Conservation (phyloP, 1,139 yeast species). For the Diutina sp. region DNA sequence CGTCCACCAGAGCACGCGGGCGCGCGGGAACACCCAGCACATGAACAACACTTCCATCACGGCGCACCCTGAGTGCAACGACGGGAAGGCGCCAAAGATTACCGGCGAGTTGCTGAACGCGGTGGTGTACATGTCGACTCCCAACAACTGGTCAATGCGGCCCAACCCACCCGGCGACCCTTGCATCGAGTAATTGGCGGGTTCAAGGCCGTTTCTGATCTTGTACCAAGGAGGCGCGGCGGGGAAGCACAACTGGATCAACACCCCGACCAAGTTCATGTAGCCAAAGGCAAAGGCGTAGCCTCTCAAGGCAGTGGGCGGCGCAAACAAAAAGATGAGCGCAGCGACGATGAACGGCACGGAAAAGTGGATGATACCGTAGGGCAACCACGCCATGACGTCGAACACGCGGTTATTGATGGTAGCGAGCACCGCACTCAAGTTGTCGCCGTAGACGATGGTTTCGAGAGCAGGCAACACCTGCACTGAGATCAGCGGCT, state of each 20-base stretch:
- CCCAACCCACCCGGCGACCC: conserved; percentile 97
- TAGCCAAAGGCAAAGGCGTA: conserved; percentile 97
- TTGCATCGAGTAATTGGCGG: conserved; percentile 84
- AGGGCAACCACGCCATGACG: conserved; percentile 89
- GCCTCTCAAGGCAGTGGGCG: conserved; percentile 78
- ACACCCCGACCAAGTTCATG: conserved; percentile 84
- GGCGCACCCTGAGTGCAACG: conserved; percentile 87
- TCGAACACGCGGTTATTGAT: conserved; percentile 58
- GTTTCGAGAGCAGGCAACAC: conserved; percentile 92
- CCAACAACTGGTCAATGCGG: conserved; percentile 71
- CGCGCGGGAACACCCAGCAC: conserved; percentile 67
- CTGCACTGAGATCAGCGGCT: conserved; percentile 85
- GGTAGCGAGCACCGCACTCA: conserved; percentile 77
- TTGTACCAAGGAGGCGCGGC: conserved; percentile 99
- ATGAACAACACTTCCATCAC: conserved; percentile 86
- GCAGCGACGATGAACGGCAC: conserved; percentile 83
- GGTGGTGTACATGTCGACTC: conserved; percentile 77
- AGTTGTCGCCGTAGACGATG: conserved; percentile 84
- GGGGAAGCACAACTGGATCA: conserved; percentile 71
- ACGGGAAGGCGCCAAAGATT: conserved; percentile 97
- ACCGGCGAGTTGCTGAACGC: conserved; percentile 83
- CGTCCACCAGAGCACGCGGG: conserved; percentile 47
- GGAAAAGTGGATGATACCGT: conserved; percentile 81
- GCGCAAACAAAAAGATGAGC: conserved; percentile 74
- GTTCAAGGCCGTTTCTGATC: conserved; percentile 68